Percentiles rank a stretch among this genome's conserved stretches.
These are phyloP conservation scores for Pyricularia grisea DNA, from an alignment of 2,329 filamentous ascomycete genomes.

Conservation along the genomic window DNA sequence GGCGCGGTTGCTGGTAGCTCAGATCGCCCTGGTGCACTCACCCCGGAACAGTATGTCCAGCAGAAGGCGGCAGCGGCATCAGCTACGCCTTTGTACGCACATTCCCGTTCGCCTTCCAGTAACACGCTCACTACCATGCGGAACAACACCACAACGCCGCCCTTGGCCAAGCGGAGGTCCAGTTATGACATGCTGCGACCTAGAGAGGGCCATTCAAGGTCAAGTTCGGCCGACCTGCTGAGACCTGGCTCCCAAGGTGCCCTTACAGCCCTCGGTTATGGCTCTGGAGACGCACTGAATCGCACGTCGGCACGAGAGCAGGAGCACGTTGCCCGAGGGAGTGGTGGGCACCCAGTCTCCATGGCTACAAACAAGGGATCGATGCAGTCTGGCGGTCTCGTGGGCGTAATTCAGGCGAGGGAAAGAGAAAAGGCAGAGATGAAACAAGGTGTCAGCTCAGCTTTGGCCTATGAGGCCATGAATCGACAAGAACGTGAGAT, in stretches of 20 bases:
- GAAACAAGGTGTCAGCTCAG: slow-evolving; percentile 58
- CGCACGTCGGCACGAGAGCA: slow-evolving; percentile 80
- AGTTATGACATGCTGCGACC: slow-evolving; percentile 28
- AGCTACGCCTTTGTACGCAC: slow-evolving; percentile 45
- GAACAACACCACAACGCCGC: slow-evolving; percentile 31
- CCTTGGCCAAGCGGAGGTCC: slow-evolving; percentile 26
- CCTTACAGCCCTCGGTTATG: slow-evolving; percentile 36
- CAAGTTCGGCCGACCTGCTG: slow-evolving; percentile 36
- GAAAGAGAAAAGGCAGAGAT: slow-evolving; percentile 69
- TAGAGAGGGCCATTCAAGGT: slow-evolving; percentile 28
- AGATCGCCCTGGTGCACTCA: slow-evolving; percentile 40
- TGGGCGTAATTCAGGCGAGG: slow-evolving; percentile 70
- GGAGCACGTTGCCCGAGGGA: slow-evolving; percentile 77
- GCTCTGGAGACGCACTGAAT: slow-evolving; percentile 27
- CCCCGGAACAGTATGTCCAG: slow-evolving; percentile 75
- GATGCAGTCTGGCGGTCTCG: slow-evolving; percentile 47
- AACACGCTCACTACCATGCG: slow-evolving; percentile 32
- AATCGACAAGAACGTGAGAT: slow-evolving; percentile 20
- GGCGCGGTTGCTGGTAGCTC: slow-evolving; percentile 43
- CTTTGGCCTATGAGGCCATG: slow-evolving; percentile 66
- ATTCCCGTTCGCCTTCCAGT: slow-evolving; percentile 50
- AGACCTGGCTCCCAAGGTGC: slow-evolving; percentile 51
- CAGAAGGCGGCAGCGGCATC: slow-evolving; percentile 54
- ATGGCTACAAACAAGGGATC: slow-evolving; percentile 46
- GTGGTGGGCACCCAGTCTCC: slow-evolving; percentile 65